These are phyloP conservation scores for Penicillium herquei DNA, from an alignment of 495 filamentous ascomycete species.

Conservation along the genomic window DNA sequence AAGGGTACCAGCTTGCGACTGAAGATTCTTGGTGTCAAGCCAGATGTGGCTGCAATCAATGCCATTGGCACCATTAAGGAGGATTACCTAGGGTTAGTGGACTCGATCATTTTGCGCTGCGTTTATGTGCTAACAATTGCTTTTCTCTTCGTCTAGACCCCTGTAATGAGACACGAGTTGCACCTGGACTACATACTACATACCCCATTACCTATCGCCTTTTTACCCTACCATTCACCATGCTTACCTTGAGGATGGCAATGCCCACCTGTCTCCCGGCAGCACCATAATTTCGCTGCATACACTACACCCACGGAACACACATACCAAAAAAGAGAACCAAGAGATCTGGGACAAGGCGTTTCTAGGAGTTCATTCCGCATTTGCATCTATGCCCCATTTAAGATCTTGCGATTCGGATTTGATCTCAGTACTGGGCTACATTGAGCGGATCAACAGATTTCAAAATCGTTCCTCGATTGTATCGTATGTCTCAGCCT, in stretches of 20 bases:
- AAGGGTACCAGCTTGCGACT: conserved; percentile 89
- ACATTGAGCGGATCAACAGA: neutral
- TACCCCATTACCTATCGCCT: conserved; percentile 11
- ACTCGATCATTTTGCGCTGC: neutral
- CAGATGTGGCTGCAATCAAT: conserved; percentile 89
- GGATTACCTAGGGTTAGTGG: conserved; percentile 55
- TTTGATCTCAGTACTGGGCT: neutral
- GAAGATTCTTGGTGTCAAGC: conserved; percentile 88
- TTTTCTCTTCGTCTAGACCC: conserved; percentile 22
- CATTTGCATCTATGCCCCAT: conserved; percentile 2
- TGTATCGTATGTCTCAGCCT: too few relatives aligned
- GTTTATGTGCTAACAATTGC: neutral
- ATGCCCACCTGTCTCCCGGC: neutral
- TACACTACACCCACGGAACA: neutral
- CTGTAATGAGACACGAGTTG: conserved; percentile 34
- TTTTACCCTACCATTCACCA: conserved; percentile 2
- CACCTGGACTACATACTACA: conserved; percentile 8
- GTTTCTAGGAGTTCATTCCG: conserved; percentile 1
- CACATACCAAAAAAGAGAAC: neutral
- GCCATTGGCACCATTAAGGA: conserved; percentile 98
- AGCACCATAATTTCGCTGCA: neutral
- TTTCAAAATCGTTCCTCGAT: neutral
- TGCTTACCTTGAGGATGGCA: conserved; percentile 5
- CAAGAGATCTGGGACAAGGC: neutral
- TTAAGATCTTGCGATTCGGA: neutral